A percentile compares a stretch with the other conserved stretches of the same genome.
Conservation (phyloP, 768 basidiomycete species). For the Myochromella boudieri region DNA sequence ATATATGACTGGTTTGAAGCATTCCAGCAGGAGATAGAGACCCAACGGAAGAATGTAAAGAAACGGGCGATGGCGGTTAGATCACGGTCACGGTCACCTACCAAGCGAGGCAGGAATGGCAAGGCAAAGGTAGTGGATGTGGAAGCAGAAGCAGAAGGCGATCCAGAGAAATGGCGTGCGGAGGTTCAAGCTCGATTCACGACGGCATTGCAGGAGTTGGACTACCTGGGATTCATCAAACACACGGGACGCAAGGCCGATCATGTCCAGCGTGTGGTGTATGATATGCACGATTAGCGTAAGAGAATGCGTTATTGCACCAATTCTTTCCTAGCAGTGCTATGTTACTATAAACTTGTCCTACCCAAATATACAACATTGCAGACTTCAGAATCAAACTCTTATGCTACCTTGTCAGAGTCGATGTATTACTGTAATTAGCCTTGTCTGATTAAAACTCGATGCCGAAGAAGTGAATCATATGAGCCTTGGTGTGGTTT, state of each 20-base stretch:
- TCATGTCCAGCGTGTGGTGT: slow-evolving; percentile 69
- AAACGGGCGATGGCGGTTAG: slow-evolving; percentile 8
- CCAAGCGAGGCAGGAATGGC: slow-evolving; percentile 19
- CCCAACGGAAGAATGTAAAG: slow-evolving; percentile 39
- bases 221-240: slow-evolving; percentile 77
- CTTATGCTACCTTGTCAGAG: too few relatives aligned
- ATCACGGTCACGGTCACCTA: slow-evolving; percentile 8
- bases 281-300: slow-evolving; percentile 51
- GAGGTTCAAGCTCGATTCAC: slow-evolving; percentile 79
- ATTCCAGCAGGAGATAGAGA: slow-evolving; percentile 67
- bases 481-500: too few relatives aligned
- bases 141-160: slow-evolving; percentile 39
- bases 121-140: slow-evolving; percentile 25
- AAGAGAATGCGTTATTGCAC: too few relatives aligned
- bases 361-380: too few relatives aligned
- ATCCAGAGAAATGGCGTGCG: slow-evolving; percentile 43
- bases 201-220: slow-evolving; percentile 78
- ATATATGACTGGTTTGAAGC: slow-evolving; percentile 88
- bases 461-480: too few relatives aligned
- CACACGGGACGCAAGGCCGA: slow-evolving; percentile 78
- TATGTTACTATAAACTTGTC: too few relatives aligned
- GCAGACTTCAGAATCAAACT: too few relatives aligned
- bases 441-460: too few relatives aligned
- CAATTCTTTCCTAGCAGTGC: too few relatives aligned
- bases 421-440: too few relatives aligned